These are phyloP conservation scores for Candida manassasensis DNA, from an alignment of 805 yeast species.

Conservation along the genomic window DNA sequence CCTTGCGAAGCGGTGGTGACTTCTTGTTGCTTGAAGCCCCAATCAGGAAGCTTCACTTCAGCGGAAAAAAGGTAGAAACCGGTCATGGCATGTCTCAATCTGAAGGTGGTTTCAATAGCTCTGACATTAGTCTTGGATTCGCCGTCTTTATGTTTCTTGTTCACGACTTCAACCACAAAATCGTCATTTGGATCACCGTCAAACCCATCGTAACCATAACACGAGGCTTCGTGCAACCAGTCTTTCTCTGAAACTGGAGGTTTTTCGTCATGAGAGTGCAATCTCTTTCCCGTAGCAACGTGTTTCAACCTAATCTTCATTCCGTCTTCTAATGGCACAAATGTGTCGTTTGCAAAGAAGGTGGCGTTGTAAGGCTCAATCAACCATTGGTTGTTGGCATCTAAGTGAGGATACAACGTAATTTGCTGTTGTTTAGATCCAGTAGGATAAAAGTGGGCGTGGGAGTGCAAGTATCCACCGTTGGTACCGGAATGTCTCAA, in stretches of 20 bases:
- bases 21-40: constrained; percentile 85
- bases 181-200: constrained; percentile 84
- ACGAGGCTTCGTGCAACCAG: constrained; percentile 80
- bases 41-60: constrained; percentile 67
- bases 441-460: constrained; percentile 61
- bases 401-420: constrained; percentile 76
- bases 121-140: constrained; percentile 52
- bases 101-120: constrained; percentile 66
- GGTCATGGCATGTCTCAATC: constrained; percentile 74
- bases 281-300: constrained; percentile 52
- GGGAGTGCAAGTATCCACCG: constrained; percentile 86
- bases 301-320: constrained; percentile 69
- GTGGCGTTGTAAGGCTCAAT: constrained; percentile 60
- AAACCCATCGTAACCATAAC: constrained; percentile 74
- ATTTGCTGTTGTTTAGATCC: constrained; percentile 85
- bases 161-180: constrained; percentile 69
- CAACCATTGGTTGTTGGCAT: constrained; percentile 67
- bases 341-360: constrained; percentile 50
- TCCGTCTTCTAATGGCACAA: constrained; percentile 62
- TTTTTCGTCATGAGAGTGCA: constrained; percentile 80
- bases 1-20: constrained; percentile 78
- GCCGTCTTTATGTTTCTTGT: constrained; percentile 44
- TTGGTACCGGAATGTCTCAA: constrained; percentile 64
- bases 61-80: constrained; percentile 77
- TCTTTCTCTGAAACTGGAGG: constrained; percentile 73